Base-by-base conservation (phyloP, 192 early-diverging fungal genomes). In the Cetraspora pellucida region DNA sequence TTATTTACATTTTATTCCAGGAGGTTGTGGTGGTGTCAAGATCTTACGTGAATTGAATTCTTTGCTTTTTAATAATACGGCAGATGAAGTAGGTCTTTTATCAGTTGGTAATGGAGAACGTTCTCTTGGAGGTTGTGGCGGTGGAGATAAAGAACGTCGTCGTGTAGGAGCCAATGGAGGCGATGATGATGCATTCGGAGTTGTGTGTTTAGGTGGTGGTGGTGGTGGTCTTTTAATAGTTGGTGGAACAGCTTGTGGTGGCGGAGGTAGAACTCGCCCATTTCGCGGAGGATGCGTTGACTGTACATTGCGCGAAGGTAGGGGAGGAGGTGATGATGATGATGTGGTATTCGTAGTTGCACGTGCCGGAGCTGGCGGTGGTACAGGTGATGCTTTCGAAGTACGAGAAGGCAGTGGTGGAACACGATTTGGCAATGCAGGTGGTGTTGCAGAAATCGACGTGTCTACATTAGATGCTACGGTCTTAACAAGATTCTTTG, bases 351-450 rank as follows among this genome's bases (percentile, higher is more conserved):
- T 74, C 10, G 27, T 37, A 17, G 71, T 77, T 60, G 28, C 23
- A 74, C 23, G 45, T 0, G 45, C 17, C 16, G 77, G 69, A 28
- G 69, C 28, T 54, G 63, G 66, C 30, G 77, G 70, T 17, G 82
- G 80, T 23, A 65, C 66, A 1, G 79, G 75, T 31, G 73, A 72
- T 47, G 78, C 43, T 71, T 50, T 50, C 57, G 77, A 37, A 25
- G 73, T 60, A 4, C 68, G 78, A 61, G 82, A 77, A 11, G 57
- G 50, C 19, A 80, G 76, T 52, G 82, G 43, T 31, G 77, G 79
- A n/a, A 68, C 74, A 13, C 64, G 59, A 27, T 44, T 45, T 27
- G 73, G 59, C 28, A 63, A 27, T 23, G 73, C n/a, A 50, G 73
- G 59, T 21, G 70, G 17, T 55, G 70, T 11, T 19, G 52, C 27